A percentile compares a stretch with the other conserved stretches of the same genome.
These are phyloP conservation scores for Botrytis paeoniae DNA, from an alignment of 2,329 filamentous ascomycete species.

Conservation along the genomic window DNA sequence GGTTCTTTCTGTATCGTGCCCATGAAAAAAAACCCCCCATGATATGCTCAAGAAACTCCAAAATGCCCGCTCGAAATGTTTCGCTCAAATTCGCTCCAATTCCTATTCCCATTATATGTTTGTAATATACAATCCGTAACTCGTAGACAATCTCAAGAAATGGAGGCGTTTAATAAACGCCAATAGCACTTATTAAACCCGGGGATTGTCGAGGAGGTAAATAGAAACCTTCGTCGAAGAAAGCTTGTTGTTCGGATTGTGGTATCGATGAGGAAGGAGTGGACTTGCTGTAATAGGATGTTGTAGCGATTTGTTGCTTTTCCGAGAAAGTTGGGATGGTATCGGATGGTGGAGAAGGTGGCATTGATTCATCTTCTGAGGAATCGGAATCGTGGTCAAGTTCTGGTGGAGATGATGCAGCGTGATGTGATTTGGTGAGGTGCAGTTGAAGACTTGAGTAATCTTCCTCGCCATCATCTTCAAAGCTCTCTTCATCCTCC, in stretches of 20 bases:
- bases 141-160: not conserved
- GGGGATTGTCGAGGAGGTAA: conserved; percentile 43
- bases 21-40: not conserved
- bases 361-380: conserved; percentile 70
- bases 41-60: conserved; percentile 12
- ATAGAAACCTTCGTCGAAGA: conserved; percentile 50
- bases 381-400: conserved; percentile 66
- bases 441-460: conserved; percentile 64
- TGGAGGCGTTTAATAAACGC: conserved; percentile 43
- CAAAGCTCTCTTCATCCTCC: conserved; percentile 43
- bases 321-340: conserved; percentile 58
- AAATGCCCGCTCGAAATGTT: not conserved
- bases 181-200: conserved; percentile 43
- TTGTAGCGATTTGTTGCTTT: conserved; percentile 49
- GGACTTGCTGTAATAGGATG: conserved; percentile 39
- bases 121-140: conserved; percentile 21
- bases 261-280: conserved; percentile 35
- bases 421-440: conserved; percentile 61
- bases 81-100: conserved; percentile 22
- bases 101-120: conserved; percentile 21
- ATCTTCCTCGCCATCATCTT: conserved; percentile 60
- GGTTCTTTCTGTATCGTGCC: conserved; percentile 19
- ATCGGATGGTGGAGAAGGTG: conserved; percentile 47
- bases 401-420: conserved; percentile 60
- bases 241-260: conserved; percentile 39